A percentile compares a stretch with the other conserved stretches of the same genome.
These are phyloP conservation scores for Apiospora marii DNA, from an alignment of 2,329 filamentous ascomycete species.

Conservation along the genomic window DNA sequence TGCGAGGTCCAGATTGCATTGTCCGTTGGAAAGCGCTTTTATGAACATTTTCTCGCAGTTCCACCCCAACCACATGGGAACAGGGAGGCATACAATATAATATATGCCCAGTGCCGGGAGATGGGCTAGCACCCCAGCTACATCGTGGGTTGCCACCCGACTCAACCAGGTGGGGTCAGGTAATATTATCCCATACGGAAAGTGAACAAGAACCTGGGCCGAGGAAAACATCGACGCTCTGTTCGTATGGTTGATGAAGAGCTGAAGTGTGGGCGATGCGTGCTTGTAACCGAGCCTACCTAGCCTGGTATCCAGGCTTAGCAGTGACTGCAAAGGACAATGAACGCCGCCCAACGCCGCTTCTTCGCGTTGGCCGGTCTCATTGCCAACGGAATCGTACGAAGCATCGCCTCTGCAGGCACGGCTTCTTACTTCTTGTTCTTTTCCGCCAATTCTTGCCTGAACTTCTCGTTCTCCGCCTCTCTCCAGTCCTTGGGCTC, in stretches of 20 bases:
- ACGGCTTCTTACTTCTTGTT: conserved; percentile 32
- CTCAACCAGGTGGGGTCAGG: background rate
- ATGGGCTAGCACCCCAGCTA: background rate
- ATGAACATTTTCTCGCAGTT: background rate
- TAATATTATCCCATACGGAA: background rate
- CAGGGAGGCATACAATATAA: background rate
- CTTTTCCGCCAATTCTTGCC: conserved; percentile 37
- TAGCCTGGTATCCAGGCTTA: background rate
- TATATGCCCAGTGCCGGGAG: background rate
- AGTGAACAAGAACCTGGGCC: background rate
- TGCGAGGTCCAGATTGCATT: background rate
- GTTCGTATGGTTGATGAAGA: background rate
- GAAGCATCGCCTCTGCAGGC: background rate
- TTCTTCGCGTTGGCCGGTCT: background rate
- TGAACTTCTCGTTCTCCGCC: conserved; percentile 68
- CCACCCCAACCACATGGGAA: background rate
- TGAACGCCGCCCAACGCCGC: conserved; percentile 7
- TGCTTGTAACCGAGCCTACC: background rate
- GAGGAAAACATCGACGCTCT: background rate
- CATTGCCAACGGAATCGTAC: conserved; percentile 12
- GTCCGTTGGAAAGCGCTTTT: background rate
- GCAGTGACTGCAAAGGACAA: background rate
- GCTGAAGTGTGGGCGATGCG: background rate
- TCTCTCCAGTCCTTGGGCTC: conserved; percentile 69
- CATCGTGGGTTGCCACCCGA: background rate